Evolutionary conservation across 176 grass and related monocot species (phyloP).

Genomic region (Dendrocalamus sinicus): DNA sequence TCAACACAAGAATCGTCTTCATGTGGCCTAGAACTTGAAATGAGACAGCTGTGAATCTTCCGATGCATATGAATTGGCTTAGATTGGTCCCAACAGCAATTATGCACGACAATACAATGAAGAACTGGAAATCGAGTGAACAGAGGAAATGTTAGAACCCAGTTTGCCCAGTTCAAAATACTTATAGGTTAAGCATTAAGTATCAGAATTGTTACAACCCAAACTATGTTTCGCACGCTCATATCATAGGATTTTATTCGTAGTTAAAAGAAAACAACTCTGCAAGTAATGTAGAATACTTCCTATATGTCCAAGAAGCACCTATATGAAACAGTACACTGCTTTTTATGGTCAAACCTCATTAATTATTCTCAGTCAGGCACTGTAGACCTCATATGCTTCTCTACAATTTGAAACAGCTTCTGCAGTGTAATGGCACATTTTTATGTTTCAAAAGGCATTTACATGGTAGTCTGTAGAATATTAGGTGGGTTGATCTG

Average conservation of each 20-base stretch:
- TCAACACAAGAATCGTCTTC: conserved; percentile 56
- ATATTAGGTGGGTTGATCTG: not conserved
- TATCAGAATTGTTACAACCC: conserved; percentile 1
- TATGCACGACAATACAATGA: conserved; percentile 45
- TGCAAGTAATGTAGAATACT: not conserved
- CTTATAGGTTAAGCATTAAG: not conserved
- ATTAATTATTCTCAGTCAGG: not conserved
- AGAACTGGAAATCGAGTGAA: conserved; percentile 38
- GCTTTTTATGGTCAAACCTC: not conserved
- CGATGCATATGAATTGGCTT: conserved; percentile 58
- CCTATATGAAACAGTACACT: not conserved
- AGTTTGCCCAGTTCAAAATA: conserved; percentile 15
- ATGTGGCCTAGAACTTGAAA: conserved; percentile 54
- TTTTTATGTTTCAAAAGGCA: conserved; percentile 4
- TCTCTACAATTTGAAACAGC: not conserved
- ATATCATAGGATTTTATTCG: not conserved
- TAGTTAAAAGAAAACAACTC: not conserved
- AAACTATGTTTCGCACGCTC: not conserved
- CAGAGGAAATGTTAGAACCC: not conserved
- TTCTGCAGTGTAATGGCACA: not conserved
- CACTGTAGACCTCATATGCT: not conserved
- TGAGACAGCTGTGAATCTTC: conserved; percentile 49
- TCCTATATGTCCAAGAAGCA: conserved; percentile 8
- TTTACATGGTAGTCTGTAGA: not conserved
- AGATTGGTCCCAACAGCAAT: conserved; percentile 56